Evolutionary conservation across 2,329 filamentous ascomycete species (phyloP).

Genomic region (Chaetomium sp.): DNA sequence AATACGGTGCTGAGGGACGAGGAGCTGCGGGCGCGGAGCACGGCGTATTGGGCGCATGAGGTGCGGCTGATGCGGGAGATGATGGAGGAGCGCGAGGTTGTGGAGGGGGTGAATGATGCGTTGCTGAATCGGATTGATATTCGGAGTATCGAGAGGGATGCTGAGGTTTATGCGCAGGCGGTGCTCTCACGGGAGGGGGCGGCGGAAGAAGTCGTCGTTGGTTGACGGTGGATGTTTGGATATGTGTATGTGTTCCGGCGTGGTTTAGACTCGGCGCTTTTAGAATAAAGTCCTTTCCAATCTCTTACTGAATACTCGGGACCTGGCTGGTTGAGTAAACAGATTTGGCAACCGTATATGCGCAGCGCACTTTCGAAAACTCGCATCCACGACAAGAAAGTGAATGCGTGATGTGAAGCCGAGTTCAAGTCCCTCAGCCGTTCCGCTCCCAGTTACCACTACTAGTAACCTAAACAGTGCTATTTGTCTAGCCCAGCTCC

Average conservation of each 20-base stretch:
- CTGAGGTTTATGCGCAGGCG: slow-evolving; percentile 60
- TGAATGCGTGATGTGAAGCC: not conserved
- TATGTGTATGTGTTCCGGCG: not conserved
- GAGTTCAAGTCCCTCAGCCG: not conserved
- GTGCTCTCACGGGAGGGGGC: slow-evolving; percentile 41
- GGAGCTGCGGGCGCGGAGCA: slow-evolving; percentile 64
- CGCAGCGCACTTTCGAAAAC: not conserved
- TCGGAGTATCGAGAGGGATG: slow-evolving; percentile 60
- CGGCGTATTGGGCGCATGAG: slow-evolving; percentile 81
- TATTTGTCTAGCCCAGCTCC: slow-evolving; percentile 13
- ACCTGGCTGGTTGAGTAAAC: not conserved
- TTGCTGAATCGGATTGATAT: slow-evolving; percentile 67
- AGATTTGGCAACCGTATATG: not conserved
- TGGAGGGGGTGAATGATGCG: slow-evolving; percentile 70
- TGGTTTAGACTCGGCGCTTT: not conserved
- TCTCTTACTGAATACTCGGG: not conserved
- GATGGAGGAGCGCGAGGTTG: slow-evolving; percentile 76
- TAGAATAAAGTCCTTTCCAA: not conserved
- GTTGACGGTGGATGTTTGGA: slow-evolving; percentile 1
- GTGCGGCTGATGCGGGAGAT: slow-evolving; percentile 70
- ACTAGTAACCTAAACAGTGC: slow-evolving; percentile 9
- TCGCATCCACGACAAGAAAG: not conserved
- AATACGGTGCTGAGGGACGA: slow-evolving; percentile 79
- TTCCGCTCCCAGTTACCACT: not conserved
- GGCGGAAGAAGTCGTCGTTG: slow-evolving; percentile 23